Percentiles rank a stretch among this genome's conserved stretches.
Conservation (phyloP, 148 eudicot genomes). For the Vaccinium corymbosum region DNA sequence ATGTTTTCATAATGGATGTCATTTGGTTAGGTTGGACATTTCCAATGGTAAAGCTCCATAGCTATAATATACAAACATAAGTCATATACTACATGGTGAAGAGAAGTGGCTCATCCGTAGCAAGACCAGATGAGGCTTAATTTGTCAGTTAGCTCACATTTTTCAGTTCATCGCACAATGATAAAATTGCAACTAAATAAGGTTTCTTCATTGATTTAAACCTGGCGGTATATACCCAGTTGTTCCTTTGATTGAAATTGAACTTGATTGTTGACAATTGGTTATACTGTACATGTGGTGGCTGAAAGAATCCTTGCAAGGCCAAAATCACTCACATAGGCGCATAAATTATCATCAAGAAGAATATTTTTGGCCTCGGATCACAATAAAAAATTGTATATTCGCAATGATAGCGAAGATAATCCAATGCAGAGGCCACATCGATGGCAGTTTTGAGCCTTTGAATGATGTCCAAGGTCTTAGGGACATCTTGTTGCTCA, state of each 20-base stretch:
- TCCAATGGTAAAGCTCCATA: slow-evolving; percentile 17
- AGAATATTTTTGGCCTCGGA: slow-evolving; percentile 27
- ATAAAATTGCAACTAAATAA: too few species aligned
- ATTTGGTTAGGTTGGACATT: not conserved
- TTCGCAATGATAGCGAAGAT: slow-evolving; percentile 26
- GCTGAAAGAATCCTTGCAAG: slow-evolving; percentile 19
- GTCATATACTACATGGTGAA: not conserved
- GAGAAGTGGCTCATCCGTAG: not conserved
- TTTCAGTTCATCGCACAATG: too few species aligned
- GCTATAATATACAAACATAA: slow-evolving; percentile 1
- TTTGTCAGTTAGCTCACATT: too few species aligned
- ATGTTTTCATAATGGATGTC: too few species aligned
- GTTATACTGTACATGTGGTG: not conserved
- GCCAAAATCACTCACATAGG: slow-evolving; percentile 32
- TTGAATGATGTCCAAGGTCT: slow-evolving; percentile 8
- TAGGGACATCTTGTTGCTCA: not conserved
- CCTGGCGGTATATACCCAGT: slow-evolving; percentile 31
- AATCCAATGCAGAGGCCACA: slow-evolving; percentile 28
- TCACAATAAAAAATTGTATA: slow-evolving; percentile 18
- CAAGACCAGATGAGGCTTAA: too few species aligned
- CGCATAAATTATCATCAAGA: slow-evolving; percentile 21
- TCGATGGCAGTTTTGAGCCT: slow-evolving; percentile 14
- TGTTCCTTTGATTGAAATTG: slow-evolving; percentile 20
- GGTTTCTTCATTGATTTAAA: not conserved
- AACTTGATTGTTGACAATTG: slow-evolving; percentile 5